These are phyloP conservation scores for Aspergillus bombycis DNA, from an alignment of 2,329 filamentous ascomycete species.

Conservation along the genomic window DNA sequence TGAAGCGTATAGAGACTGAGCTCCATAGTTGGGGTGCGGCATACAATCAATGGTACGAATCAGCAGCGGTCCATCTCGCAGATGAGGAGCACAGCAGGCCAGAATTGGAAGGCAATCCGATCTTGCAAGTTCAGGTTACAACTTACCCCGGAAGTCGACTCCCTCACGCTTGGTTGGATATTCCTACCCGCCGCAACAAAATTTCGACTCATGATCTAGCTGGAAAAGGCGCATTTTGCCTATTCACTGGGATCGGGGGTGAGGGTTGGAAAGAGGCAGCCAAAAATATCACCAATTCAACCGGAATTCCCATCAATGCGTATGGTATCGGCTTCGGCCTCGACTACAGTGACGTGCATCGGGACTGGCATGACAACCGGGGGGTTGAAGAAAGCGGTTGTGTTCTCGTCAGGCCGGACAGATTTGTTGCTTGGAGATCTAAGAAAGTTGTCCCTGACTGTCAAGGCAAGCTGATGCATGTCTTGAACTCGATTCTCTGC, in stretches of 20 bases:
- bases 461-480: conserved; percentile 4
- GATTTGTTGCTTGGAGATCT: not conserved
- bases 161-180: conserved; percentile 12
- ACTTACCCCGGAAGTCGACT: conserved; percentile 13
- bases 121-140: conserved; percentile 1
- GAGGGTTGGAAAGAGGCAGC: conserved; percentile 7
- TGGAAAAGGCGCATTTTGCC: conserved; percentile 1
- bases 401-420: not conserved
- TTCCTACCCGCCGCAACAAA: not conserved
- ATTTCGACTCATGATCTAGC: conserved; percentile 12
- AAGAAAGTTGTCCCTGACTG: not conserved
- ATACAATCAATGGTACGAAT: not conserved
- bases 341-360: conserved; percentile 9
- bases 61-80: not conserved
- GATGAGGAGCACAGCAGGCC: not conserved
- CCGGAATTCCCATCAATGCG: conserved; percentile 1
- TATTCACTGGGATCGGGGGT: conserved; percentile 6
- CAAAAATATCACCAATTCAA: not conserved
- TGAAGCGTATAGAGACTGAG: conserved; percentile 3
- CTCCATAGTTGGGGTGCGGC: not conserved
- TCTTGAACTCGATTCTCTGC: no score
- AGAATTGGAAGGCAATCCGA: not conserved
- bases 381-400: not conserved
- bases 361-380: conserved; percentile 5
- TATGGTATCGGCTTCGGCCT: conserved; percentile 10